Evolutionary conservation across 148 eudicot species (phyloP).

Genomic region (Camellia granthamiana): DNA sequence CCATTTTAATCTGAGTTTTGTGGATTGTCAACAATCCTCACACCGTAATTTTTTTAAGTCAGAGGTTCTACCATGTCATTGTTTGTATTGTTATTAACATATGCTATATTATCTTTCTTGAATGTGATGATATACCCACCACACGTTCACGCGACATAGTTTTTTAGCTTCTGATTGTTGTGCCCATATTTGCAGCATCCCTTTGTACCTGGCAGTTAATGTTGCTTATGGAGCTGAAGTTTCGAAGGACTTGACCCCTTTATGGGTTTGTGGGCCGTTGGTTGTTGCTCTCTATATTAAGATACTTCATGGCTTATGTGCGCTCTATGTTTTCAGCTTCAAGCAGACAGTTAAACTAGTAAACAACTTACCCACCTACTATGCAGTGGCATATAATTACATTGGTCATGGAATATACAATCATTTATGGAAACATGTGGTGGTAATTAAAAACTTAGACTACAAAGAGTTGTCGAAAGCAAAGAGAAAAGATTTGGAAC

Average conservation of each 20-base stretch:
- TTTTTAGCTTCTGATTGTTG: constrained; percentile 6
- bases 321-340: constrained; percentile 60
- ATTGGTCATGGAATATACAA: constrained; percentile 35
- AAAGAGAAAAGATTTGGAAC: constrained; percentile 37
- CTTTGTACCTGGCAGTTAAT: constrained; percentile 60
- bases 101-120: neutral
- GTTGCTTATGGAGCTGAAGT: constrained; percentile 71
- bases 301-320: constrained; percentile 40
- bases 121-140: neutral
- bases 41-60: no score
- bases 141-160: neutral
- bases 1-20: no score
- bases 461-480: constrained; percentile 34
- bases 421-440: constrained; percentile 47
- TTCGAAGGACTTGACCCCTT: constrained; percentile 76
- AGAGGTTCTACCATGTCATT: neutral
- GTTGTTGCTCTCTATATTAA: constrained; percentile 58
- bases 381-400: constrained; percentile 30
- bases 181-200: constrained; percentile 56
- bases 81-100: neutral
- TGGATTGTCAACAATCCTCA: no score
- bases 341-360: constrained; percentile 57
- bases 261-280: constrained; percentile 81
- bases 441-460: constrained; percentile 37
- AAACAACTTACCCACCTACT: constrained; percentile 50